Base-by-base conservation (phyloP, 2,329 filamentous ascomycete species). In the Alternaria ventricosa region DNA sequence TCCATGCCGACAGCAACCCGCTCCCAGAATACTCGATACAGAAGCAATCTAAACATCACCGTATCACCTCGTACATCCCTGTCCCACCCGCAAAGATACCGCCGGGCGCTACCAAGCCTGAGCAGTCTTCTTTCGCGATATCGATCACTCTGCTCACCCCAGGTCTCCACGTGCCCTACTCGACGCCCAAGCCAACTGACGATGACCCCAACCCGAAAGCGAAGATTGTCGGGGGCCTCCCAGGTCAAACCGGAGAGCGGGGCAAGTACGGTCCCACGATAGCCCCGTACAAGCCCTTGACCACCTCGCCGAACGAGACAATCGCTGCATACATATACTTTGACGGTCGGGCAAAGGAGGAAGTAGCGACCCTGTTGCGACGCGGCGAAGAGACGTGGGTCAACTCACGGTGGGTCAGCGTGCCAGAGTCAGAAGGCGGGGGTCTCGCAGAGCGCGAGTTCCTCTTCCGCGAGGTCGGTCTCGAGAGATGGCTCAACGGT, bases 261-360 rank as follows among this genome's bases (percentile, higher is more conserved):
- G 86, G 85, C 57, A 85, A 84, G 69, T 85, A 85, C 71, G 78
- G 79, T 58, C 80, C 88, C 44, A 85, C 88, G 41, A 86, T 97
- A 66, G 89, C 87, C 58, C 93, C 95, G 1, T 99, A 99, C 82
- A 91, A 95, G 67, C 93, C 96, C 57, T 89, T 97, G 83, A 98
- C 96, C 20, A 90, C 92, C 65, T 97, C 93, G 30, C 91, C 93
- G 60, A 97, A 97, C 80, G 96, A 99, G 83, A 99, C 96, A 13
- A 95, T 99, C 73, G 96, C 96, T 30, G 96, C 95, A 41, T 99
- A 99, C 80, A 98, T 99, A 72, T 99, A 99, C 83, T 99, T 99
- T 77, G 96, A 99, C 80, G 96, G 96, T 18, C 87, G 96, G 66
- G 88, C 88, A 64, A 99, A 99, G 80, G 96, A 99, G 79, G 96